Base-by-base conservation (phyloP, 2,329 filamentous ascomycete species). In the Claviceps purpurea region DNA sequence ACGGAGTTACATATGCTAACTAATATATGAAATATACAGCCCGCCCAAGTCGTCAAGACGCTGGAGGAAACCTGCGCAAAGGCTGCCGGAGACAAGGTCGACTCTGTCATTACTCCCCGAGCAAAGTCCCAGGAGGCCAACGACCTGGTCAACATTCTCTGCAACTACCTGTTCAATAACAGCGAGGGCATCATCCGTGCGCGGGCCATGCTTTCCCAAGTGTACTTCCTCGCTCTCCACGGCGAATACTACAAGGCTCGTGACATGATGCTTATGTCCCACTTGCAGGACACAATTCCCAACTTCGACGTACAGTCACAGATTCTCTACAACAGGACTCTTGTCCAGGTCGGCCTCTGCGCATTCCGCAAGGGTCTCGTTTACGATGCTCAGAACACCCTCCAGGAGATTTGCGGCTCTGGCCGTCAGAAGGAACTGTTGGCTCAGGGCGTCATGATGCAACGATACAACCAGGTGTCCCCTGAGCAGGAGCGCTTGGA, bases 231-330 rank as follows among this genome's bases (percentile, higher is more conserved):
- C 61, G 93, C 93, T 49, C 80, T 98, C 50, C 93, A 98, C 71
- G 90, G 96, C 71, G 85, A 95, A 63, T 98, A 97, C 78, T 97
- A 95, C 79, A 89, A 87, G 72, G 87, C 93, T 63, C 87, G 93
- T 59, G 94, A 98, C 70, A 91, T 98, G 86, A 95, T 97, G 85
- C 82, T 98, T 69, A 98, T 98, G 89, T 98, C 93, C 18, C 93
- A 98, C 74, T 76, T 98, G 66, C 91, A 96, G 67, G 93, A 98
- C 76, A 95, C 87, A 52, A 98, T 98, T 68, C 80, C 81, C 73
- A 94, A 87, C 72, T 98, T 98, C 65, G 93, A 98, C 64, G 87
- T 98, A 60, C 89, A 85, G 73, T 95, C 89, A 52, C 93, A 98
- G 72, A 98, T 98, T 56, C 84, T 98, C 53, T 98, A 94, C 83